Base-by-base conservation (phyloP, 1,139 yeast species). In the Suhomyces choctaworum region DNA sequence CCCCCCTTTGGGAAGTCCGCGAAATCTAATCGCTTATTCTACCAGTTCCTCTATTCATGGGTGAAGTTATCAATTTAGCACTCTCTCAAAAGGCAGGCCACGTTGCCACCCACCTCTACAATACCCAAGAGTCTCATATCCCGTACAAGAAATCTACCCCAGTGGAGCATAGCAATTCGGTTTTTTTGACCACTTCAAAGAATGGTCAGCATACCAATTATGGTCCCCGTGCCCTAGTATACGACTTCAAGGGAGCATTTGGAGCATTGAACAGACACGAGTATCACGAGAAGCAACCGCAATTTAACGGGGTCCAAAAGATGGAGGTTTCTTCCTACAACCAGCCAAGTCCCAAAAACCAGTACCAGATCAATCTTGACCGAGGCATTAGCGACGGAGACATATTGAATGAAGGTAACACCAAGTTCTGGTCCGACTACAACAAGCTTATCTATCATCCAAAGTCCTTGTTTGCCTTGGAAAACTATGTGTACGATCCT, bases 351-450 rank as follows among this genome's bases (percentile, higher is more conserved):
- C 55, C 51, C 1, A 77, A 73, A 54, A 78, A 77, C 44, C 73
- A 68, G 14, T 87, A 80, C 52, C 95, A 86, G 53, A 45, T 41
- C 24, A 76, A 80, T 2, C 57, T 88, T 21, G 95, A 86, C 56
- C 36, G 54, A 2, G 80, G 80, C 0, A 27, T 44, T 10, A 45
- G 56, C 0, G 40, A 37, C n/a, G 40, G 39, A 4, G 39, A 39
- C 11, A 42, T 62, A 6, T 58, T 85, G 29, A 56, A 57, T 4
- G 46, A 50, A 0, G 50, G 50, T 0, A 74, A 73, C 34, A 76
- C 88, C 0, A 59, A 58, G 25, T 86, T 76, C 51, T 92, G 97
- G 97, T 72, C 92, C 0, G 96, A 89, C 56, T 88, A 82, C 53
- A 71, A 82, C 31, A 76, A 80, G 47, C 71, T 89, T 38, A 73